Conservation (phyloP, 2,329 filamentous ascomycete genomes). For the Phoma sp. region DNA sequence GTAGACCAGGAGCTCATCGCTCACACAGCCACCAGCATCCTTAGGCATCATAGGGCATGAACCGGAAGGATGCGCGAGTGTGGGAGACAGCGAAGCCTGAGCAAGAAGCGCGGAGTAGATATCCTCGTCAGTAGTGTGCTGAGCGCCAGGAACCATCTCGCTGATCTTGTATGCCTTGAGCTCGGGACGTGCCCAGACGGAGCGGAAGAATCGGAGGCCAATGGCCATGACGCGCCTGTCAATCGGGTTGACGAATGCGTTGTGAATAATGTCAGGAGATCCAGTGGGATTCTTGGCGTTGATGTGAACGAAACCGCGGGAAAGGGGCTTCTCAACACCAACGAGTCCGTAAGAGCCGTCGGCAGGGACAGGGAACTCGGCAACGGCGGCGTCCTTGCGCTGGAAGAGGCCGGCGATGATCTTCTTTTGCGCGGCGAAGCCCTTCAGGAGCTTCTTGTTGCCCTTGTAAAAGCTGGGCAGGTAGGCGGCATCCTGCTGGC, state of each 20-base stretch:
- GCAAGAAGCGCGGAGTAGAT: slow-evolving; percentile 27
- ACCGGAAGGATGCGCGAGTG: slow-evolving; percentile 39
- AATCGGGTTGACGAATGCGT: slow-evolving; percentile 38
- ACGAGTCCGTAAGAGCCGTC: slow-evolving; percentile 35
- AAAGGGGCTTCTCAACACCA: slow-evolving; percentile 41
- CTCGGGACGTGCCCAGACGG: slow-evolving; percentile 33
- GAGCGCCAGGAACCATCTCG: slow-evolving; percentile 32
- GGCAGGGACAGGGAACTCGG: slow-evolving; percentile 45
- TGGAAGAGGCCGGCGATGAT: slow-evolving; percentile 31
- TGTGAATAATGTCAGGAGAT: slow-evolving; percentile 33
- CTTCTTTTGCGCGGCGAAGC: slow-evolving; percentile 31
- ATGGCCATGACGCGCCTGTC: slow-evolving; percentile 39
- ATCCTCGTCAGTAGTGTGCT: slow-evolving; percentile 31
- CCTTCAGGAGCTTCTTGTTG: slow-evolving; percentile 28
- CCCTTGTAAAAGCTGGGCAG: slow-evolving; percentile 33
- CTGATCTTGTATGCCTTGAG: slow-evolving; percentile 30
- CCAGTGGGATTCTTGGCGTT: slow-evolving; percentile 38
- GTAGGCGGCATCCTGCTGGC: slow-evolving; percentile 30
- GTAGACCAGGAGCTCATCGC: slow-evolving; percentile 37
- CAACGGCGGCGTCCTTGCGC: slow-evolving; percentile 29
- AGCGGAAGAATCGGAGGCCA: slow-evolving; percentile 44
- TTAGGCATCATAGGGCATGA: slow-evolving; percentile 39
- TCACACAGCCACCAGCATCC: slow-evolving; percentile 35
- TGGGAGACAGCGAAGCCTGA: slow-evolving; percentile 29
- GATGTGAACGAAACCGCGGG: slow-evolving; percentile 44